Conservation (phyloP, 257 asterid species). For the Solanum neorickii region DNA sequence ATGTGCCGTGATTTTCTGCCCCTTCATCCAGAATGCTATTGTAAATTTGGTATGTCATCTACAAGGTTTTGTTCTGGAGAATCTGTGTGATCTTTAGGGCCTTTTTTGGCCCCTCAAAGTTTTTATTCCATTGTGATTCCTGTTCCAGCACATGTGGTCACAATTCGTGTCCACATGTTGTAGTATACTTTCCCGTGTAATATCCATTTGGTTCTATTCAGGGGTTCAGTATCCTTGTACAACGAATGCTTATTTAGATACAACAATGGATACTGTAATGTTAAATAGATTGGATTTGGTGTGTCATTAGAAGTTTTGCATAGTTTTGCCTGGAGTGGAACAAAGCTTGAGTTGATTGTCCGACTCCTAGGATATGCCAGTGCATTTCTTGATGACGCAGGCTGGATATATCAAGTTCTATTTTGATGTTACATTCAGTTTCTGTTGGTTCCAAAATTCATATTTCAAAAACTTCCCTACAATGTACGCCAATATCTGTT, state of each 20-base stretch:
- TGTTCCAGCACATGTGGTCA: neutral
- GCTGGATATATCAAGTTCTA: neutral
- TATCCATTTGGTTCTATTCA: slow-evolving; percentile 5
- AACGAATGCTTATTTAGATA: slow-evolving; percentile 15
- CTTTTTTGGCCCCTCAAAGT: neutral
- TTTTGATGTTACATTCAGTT: neutral
- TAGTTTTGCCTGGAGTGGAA: neutral
- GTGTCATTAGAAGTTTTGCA: slow-evolving; percentile 2
- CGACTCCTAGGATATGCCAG: neutral
- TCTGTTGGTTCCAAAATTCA: neutral
- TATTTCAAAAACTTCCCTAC: neutral
- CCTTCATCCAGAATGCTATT: slow-evolving; percentile 26
- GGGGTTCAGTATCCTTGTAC: slow-evolving; percentile 13
- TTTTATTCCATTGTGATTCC: slow-evolving; percentile 22
- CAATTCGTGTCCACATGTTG: slow-evolving; percentile 10
- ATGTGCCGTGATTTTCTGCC: slow-evolving; percentile 36
- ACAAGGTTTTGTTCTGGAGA: slow-evolving; percentile 20
- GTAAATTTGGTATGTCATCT: slow-evolving; percentile 50
- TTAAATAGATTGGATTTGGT: slow-evolving; percentile 18
- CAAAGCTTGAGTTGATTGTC: neutral
- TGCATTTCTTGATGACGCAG: neutral
- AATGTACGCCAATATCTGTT: neutral
- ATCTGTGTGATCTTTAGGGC: slow-evolving; percentile 20
- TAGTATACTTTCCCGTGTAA: slow-evolving; percentile 21
- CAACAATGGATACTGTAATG: slow-evolving; percentile 10